Percentiles rank a stretch among this genome's conserved stretches.
phyloP scores from a whole-genome alignment of 495 filamentous ascomycete species.

The Xylaria scruposa region DNA sequence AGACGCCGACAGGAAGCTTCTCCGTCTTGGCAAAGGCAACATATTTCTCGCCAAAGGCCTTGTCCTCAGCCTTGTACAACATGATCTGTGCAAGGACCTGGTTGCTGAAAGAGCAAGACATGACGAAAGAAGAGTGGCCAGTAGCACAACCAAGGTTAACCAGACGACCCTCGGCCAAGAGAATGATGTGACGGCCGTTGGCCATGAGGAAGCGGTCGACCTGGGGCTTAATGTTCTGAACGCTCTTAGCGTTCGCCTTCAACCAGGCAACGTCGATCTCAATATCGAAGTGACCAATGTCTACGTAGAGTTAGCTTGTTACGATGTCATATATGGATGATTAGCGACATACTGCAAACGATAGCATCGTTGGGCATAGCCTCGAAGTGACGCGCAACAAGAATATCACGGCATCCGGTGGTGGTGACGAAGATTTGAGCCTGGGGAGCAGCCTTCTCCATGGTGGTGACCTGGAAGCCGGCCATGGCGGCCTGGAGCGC shows the following conservation, averaged over 20 bases:
- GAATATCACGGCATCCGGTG: slow-evolving; percentile 98
- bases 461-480: slow-evolving; percentile 94
- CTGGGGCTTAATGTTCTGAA: slow-evolving; percentile 99
- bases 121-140: slow-evolving; percentile 99
- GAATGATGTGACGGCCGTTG: slow-evolving; percentile 95
- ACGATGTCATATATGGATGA: neutral
- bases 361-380: slow-evolving; percentile 98
- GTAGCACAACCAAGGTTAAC: slow-evolving; percentile 99
- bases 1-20: slow-evolving; percentile 91
- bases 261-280: slow-evolving; percentile 99
- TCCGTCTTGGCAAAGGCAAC: slow-evolving; percentile 89
- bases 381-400: slow-evolving; percentile 91
- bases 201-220: slow-evolving; percentile 96
- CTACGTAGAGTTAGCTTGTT: slow-evolving; percentile 48
- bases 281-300: slow-evolving; percentile 99
- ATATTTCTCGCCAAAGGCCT: slow-evolving; percentile 88
- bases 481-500: slow-evolving; percentile 98
- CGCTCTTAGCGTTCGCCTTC: slow-evolving; percentile 89
- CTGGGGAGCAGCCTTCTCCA: slow-evolving; percentile 87
- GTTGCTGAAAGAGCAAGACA: slow-evolving; percentile 99
- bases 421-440: slow-evolving; percentile 99
- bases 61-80: slow-evolving; percentile 91
- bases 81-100: slow-evolving; percentile 99
- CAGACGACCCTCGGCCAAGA: slow-evolving; percentile 96
- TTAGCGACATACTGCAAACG: slow-evolving; percentile 83